Percentiles rank a stretch among this genome's conserved stretches.
Evolutionary conservation across 176 grass and related monocot species (phyloP).

Genomic region (Hordeum vulgare): MorexV3_pseudomolecules_assembly NC_058521.1:526914416-526914915

Average conservation of each 20-base stretch:
- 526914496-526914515: slow-evolving; percentile 96
- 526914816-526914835: too few relatives aligned
- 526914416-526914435: slow-evolving; percentile 56
- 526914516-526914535: slow-evolving; percentile 19
- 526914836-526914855: neutral
- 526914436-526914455: slow-evolving; percentile 92
- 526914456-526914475: slow-evolving; percentile 90
- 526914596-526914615: neutral
- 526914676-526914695: slow-evolving; percentile 75
- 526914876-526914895: neutral
- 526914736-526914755: slow-evolving; percentile 50
- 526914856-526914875: neutral
- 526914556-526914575: neutral
- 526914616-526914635: slow-evolving; percentile 83
- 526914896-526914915: neutral
- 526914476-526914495: slow-evolving; percentile 84
- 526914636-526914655: slow-evolving; percentile 74
- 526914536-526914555: neutral
- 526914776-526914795: too few relatives aligned
- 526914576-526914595: neutral
- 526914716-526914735: slow-evolving; percentile 57
- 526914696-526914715: slow-evolving; percentile 62
- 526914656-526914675: slow-evolving; percentile 74
- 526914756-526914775: slow-evolving; percentile 24
- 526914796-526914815: too few relatives aligned